These are phyloP conservation scores for Abelmoschus esculentus DNA, from an alignment of 345 rosid species.

Conservation along the genomic window DNA sequence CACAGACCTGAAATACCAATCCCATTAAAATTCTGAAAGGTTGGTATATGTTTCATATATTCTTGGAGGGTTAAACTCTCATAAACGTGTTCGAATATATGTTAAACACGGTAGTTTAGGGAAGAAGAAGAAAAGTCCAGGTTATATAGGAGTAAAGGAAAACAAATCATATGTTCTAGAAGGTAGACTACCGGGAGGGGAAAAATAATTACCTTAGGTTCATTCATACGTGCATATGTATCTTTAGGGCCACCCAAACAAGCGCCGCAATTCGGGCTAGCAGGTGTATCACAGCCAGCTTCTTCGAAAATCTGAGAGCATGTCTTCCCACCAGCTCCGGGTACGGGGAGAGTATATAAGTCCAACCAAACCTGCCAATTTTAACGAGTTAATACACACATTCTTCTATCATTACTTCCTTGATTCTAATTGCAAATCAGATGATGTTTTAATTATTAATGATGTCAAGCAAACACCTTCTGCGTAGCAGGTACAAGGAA, in stretches of 20 bases:
- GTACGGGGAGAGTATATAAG: constrained; percentile 71
- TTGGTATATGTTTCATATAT: no score
- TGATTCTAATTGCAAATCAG: background rate
- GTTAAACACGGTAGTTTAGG: no score
- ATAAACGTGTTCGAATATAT: background rate
- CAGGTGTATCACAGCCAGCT: constrained; percentile 95
- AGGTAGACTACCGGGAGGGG: background rate
- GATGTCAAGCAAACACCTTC: constrained; percentile 34
- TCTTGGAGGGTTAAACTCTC: background rate
- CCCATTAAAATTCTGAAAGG: no score
- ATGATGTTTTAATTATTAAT: background rate
- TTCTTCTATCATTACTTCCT: background rate
- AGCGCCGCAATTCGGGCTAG: constrained; percentile 96
- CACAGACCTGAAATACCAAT: constrained; percentile 45
- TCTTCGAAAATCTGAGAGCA: constrained; percentile 95
- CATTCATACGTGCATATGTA: constrained; percentile 90
- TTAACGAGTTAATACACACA: background rate
- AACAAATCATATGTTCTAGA: background rate
- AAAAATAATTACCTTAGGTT: constrained; percentile 50
- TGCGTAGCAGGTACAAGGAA: constrained; percentile 97
- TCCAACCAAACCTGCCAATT: constrained; percentile 84
- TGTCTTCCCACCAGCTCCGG: constrained; percentile 95
- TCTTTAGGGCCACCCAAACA: constrained; percentile 97
- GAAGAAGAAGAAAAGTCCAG: no score
- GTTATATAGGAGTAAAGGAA: no score